A percentile compares a stretch with the other conserved stretches of the same genome.
These are phyloP conservation scores for Fusarium pseudoanthophilum DNA, from an alignment of 2,329 filamentous ascomycete genomes.

Conservation along the genomic window DNA sequence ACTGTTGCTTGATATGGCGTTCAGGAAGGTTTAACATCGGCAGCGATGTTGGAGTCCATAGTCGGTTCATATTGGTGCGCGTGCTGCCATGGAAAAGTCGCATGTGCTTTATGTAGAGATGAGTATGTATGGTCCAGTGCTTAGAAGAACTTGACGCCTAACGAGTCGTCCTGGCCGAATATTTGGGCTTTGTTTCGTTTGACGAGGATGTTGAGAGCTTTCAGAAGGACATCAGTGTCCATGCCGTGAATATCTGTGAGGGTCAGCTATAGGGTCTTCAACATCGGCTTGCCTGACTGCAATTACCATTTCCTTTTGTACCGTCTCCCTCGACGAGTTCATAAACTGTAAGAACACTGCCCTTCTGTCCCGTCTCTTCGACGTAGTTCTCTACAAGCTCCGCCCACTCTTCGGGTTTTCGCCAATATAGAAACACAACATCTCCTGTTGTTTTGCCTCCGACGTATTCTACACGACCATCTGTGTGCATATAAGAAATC, in stretches of 20 bases:
- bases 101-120: slow-evolving; percentile 33
- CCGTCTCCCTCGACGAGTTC: slow-evolving; percentile 90
- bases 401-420: slow-evolving; percentile 91
- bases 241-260: slow-evolving; percentile 83
- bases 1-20: slow-evolving; percentile 35
- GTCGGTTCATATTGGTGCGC: slow-evolving; percentile 8
- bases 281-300: not conserved
- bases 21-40: slow-evolving; percentile 21
- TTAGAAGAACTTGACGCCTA: slow-evolving; percentile 97
- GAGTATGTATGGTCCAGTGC: slow-evolving; percentile 19
- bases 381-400: slow-evolving; percentile 80
- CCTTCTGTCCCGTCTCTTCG: slow-evolving; percentile 89
- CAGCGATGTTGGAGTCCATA: slow-evolving; percentile 17
- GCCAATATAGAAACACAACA: slow-evolving; percentile 84
- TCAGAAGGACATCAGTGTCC: slow-evolving; percentile 82
- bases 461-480: slow-evolving; percentile 75
- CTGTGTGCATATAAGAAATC: slow-evolving; percentile 67
- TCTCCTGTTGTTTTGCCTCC: slow-evolving; percentile 49
- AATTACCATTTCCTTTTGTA: slow-evolving; percentile 72
- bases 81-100: slow-evolving; percentile 9
- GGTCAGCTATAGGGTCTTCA: slow-evolving; percentile 12
- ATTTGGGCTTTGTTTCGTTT: slow-evolving; percentile 93
- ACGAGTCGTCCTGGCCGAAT: slow-evolving; percentile 87
- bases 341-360: slow-evolving; percentile 89
- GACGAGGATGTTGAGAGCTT: slow-evolving; percentile 81